Evolutionary conservation across 306 rosid species (phyloP).

Genomic region (Astragalus membranaceus): DNA sequence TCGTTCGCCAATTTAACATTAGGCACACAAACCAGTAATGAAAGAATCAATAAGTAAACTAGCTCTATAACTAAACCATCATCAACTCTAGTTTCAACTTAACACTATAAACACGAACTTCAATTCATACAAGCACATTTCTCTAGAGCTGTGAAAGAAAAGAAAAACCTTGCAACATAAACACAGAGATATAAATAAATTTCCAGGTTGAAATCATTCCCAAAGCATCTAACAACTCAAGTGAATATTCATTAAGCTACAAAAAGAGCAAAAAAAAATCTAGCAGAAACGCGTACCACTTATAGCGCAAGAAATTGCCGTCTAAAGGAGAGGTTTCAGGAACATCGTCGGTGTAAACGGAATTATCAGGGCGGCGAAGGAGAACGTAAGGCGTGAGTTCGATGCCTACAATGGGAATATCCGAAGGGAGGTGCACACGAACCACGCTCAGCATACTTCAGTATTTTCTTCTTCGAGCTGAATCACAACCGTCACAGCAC

Average conservation of each 20-base stretch:
- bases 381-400: slow-evolving; percentile 96
- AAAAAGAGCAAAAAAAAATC: background rate
- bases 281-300: slow-evolving; percentile 42
- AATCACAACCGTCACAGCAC: slow-evolving; percentile 31
- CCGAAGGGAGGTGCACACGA: slow-evolving; percentile 94
- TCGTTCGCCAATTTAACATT: background rate
- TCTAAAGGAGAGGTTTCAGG: slow-evolving; percentile 70
- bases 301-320: slow-evolving; percentile 82
- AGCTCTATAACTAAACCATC: background rate
- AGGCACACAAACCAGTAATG: background rate
- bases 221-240: background rate
- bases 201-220: background rate
- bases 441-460: slow-evolving; percentile 97
- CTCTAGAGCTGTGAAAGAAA: background rate
- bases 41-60: background rate
- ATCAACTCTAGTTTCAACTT: background rate
- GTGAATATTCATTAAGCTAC: background rate
- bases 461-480: background rate
- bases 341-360: slow-evolving; percentile 57
- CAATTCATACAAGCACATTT: background rate
- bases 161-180: background rate
- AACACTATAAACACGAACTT: background rate
- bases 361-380: slow-evolving; percentile 63
- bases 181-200: background rate
- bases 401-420: slow-evolving; percentile 95